Base-by-base conservation (phyloP, 73 alveolate genomes). In the Tetrahymena elliotti region DNA sequence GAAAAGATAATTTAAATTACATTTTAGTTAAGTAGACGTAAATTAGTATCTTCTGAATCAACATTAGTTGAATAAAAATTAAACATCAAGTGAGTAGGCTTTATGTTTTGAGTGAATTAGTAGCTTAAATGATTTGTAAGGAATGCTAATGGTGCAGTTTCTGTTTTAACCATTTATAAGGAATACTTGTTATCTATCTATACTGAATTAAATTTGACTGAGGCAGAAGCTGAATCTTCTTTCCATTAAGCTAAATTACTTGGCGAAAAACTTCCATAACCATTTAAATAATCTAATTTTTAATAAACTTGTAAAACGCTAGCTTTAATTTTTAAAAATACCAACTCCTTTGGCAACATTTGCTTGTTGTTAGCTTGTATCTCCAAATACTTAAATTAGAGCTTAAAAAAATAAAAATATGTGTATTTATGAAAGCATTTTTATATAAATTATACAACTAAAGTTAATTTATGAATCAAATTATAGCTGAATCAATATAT, bases 31-130 rank as follows among this genome's bases (percentile, higher is more conserved):
- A 84, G 93, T 88, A 94, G 93, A 47, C 96, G 68, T 88, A 94
- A 94, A 34, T 94, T 94, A 83, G 96, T 88, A 40, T 84, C 96
- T 37, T 94, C 96, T 22, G 93, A 47, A 83, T 94, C 95, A 24
- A 47, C 84, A 41, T 94, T 84, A 38, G 94, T 88, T 1, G 96
- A 84, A 16, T 94, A 94, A 94, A 94, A 94, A 92, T 93, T 52
- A 33, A 94, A 94, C 84, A 94, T 88, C 36, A 94, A 40, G 38
- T 94, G 96, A 11, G 22, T 35, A 34, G 96, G 96, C 33, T 84
- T 40, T 11, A 94, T 47, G 35, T 41, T 92, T 68, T 68, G 39
- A 8, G 54, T 13, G 38, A 94, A 94, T 52, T 47, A 8, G 38
- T 94, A 92, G 68, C 83, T 84, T 52, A 88, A 47, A 31, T 94